Base-by-base conservation (phyloP, 768 basidiomycete species). In the Calocybe cyanea region DNA sequence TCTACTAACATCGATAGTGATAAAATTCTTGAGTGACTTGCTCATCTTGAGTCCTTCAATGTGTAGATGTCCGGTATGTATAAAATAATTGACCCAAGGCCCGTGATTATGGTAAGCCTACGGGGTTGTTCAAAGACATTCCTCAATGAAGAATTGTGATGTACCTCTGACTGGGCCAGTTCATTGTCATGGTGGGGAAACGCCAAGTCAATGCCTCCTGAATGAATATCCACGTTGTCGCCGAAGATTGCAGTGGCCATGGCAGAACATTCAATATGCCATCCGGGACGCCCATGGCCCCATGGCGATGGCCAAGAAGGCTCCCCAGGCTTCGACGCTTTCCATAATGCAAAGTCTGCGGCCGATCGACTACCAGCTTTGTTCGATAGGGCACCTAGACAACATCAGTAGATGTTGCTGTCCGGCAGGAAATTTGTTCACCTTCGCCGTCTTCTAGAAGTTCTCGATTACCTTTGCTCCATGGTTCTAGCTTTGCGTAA, bases 151-250 rank as follows among this genome's bases (percentile, higher is more conserved):
- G 25, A 28, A 28, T 5, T 11, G 5, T 6, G 11, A 28, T 28
- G 11, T 28, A 85, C 95, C 83, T 98, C 96, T 40, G 91, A 84
- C 65, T 99, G 96, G 0, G 96, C 96, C 58, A 99, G 78, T 69
- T 99, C 96, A 62, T 99, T 99, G 63, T 98, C 95, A 61, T 99
- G 96, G 68, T 99, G 96, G 4, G 96, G 96, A 69, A 99, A 99
- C n/a, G 92, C 88, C 39, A 99, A 73, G 68, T 99, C 96, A 32
- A 91, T 84, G 4, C 96, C 96, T 41, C 96, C 96, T 7, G 93
- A 96, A 63, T 99, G 96, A 50, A 99, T 93, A 64, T 98, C 96
- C 83, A 99, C 89, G 47, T 83, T 85, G 46, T 84, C 78, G 2
- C 94, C 95, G 36, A 97, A 72, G 38, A 97, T 73, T 24, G 86